phyloP scores from a whole-genome alignment of 192 early-diverging fungal genomes.

The Coemansia brasiliensis region DNA sequence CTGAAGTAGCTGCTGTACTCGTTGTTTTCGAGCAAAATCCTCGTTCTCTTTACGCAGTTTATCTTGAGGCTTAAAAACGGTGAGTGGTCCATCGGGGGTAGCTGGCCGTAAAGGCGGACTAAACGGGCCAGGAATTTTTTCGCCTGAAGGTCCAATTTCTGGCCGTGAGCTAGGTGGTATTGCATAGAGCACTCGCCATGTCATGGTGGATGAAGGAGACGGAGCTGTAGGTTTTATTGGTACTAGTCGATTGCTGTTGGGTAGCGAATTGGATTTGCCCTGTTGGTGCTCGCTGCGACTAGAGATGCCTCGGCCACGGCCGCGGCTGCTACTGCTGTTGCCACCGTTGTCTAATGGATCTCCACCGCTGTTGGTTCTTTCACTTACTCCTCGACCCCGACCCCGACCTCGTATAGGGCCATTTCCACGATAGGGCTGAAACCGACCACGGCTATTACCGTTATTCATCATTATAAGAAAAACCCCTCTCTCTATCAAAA shows the following conservation, averaged over 20 bases:
- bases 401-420: constrained; percentile 3
- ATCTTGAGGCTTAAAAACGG: constrained; percentile 21
- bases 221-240: constrained; percentile 25
- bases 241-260: constrained; percentile 11
- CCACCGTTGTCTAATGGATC: background rate
- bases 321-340: background rate
- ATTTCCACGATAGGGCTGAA: constrained; percentile 17
- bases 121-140: constrained; percentile 49
- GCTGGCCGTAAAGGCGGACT: constrained; percentile 38
- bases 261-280: background rate
- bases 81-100: constrained; percentile 15
- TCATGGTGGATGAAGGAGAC: constrained; percentile 21
- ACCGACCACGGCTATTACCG: constrained; percentile 14
- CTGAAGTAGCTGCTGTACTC: constrained; percentile 47
- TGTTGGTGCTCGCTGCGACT: background rate
- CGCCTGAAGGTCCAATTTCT: constrained; percentile 38
- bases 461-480: constrained; percentile 8
- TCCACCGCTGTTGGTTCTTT: constrained; percentile 7
- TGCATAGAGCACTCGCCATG: constrained; percentile 42
- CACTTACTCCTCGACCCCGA: constrained; percentile 9
- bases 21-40: constrained; percentile 28
- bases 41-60: constrained; percentile 51
- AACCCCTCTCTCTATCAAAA: too few species aligned
- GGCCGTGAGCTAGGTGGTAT: constrained; percentile 32
- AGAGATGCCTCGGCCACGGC: background rate